These are phyloP conservation scores for Lasiodiplodia citricola DNA, from an alignment of 2,329 filamentous ascomycete genomes.

Conservation along the genomic window DNA sequence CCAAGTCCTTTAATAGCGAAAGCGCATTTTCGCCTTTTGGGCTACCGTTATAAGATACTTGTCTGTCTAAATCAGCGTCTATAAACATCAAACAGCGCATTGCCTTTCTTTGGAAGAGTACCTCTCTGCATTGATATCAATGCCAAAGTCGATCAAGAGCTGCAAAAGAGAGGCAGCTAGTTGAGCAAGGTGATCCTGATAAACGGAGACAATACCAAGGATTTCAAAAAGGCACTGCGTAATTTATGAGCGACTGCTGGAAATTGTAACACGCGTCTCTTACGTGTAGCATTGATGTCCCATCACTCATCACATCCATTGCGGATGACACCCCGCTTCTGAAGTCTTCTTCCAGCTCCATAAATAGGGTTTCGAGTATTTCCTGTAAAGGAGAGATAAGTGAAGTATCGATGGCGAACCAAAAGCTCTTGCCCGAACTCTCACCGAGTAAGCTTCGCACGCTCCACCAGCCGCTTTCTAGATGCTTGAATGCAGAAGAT, in stretches of 20 bases:
- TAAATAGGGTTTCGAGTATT: not conserved
- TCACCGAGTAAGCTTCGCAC: not conserved
- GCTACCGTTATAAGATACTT: too few species aligned
- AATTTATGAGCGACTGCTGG: not conserved
- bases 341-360: not conserved
- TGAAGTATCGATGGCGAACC: not conserved
- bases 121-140: not conserved
- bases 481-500: not conserved
- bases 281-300: not conserved
- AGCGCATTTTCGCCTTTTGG: too few species aligned
- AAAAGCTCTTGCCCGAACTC: too few species aligned
- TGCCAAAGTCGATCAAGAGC: not conserved
- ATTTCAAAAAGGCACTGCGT: not conserved
- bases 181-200: not conserved
- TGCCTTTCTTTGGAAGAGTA: not conserved
- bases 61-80: too few species aligned
- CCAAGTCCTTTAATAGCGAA: too few species aligned
- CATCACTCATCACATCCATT: not conserved
- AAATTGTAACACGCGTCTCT: not conserved
- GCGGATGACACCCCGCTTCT: not conserved
- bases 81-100: too few species aligned
- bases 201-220: not conserved
- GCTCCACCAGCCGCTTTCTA: too few species aligned
- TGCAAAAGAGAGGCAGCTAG: not conserved
- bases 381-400: not conserved